A percentile compares a stretch with the other conserved stretches of the same genome.
Conservation (phyloP, 768 basidiomycete species). For the Trametes elegans region DNA sequence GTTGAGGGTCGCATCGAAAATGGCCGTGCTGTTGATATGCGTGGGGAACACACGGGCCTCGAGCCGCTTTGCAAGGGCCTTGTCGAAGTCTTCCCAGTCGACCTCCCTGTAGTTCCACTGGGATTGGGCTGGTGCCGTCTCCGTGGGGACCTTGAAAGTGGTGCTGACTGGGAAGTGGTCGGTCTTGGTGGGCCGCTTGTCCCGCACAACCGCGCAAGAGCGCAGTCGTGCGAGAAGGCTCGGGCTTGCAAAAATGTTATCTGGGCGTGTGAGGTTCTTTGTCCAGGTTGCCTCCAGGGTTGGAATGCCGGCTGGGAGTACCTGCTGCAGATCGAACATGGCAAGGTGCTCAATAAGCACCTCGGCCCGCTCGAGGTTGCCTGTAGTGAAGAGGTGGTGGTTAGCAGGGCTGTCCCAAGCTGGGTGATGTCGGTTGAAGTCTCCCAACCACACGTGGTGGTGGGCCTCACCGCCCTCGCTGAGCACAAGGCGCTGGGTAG, state of each 20-base stretch:
- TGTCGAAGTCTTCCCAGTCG: constrained; percentile 33
- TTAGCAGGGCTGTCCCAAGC: constrained; percentile 28
- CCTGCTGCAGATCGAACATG: constrained; percentile 32
- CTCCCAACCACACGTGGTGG: no score
- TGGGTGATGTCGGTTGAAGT: no score
- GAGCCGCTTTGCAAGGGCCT: constrained; percentile 12
- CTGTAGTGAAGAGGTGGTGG: constrained; percentile 34
- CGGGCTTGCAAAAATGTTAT: constrained; percentile 42
- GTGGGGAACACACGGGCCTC: neutral
- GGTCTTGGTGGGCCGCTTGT: neutral
- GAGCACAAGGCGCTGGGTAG: neutral
- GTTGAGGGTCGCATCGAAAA: constrained; percentile 6
- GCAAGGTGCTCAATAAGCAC: constrained; percentile 29
- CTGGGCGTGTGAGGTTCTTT: constrained; percentile 36
- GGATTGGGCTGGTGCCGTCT: no score
- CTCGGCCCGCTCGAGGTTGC: constrained; percentile 24
- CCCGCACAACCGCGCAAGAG: constrained; percentile 28
- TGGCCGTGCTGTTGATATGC: neutral
- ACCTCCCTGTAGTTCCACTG: no score
- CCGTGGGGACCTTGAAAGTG: no score
- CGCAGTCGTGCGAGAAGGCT: constrained; percentile 21
- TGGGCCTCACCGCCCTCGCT: neutral
- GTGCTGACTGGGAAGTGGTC: no score
- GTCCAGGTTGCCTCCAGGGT: no score
- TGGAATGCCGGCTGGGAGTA: constrained; percentile 32